Conservation (phyloP, 305 asterid genomes). For the Solanum hybrid region DNA sequence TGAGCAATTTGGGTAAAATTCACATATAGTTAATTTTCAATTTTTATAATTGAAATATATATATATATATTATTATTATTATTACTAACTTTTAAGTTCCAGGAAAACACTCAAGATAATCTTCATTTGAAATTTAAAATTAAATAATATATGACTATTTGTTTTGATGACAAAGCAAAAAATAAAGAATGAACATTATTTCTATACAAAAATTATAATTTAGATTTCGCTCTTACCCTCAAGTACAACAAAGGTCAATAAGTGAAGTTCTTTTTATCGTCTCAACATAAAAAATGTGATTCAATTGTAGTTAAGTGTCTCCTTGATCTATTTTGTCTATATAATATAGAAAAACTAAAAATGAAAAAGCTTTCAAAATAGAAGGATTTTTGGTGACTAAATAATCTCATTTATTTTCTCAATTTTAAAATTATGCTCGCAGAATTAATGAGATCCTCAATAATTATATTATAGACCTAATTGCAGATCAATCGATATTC, state of each 20-base stretch:
- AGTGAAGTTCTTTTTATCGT: not conserved
- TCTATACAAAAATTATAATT: not conserved
- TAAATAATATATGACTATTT: not conserved
- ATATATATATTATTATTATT: not conserved
- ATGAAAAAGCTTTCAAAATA: not conserved
- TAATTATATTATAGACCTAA: not conserved
- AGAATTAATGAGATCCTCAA: not conserved
- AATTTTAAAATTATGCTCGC: not conserved
- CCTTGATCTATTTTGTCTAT: not conserved
- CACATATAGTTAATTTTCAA: not conserved
- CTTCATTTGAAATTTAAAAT: not conserved
- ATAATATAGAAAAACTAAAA: not conserved
- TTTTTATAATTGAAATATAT: not conserved
- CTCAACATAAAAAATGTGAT: not conserved
- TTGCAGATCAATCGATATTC: not conserved
- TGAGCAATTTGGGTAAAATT: not conserved
- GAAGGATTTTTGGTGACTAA: not conserved
- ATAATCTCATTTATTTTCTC: not conserved
- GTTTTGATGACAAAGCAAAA: not conserved
- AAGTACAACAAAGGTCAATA: not conserved
- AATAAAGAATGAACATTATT: not conserved
- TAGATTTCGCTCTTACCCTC: not conserved
- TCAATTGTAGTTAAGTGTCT: not conserved
- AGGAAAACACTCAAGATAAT: not conserved
- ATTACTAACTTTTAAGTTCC: not conserved